phyloP scores from a whole-genome alignment of 257 asterid genomes.

The Schizonepeta tenuifolia region DNA sequence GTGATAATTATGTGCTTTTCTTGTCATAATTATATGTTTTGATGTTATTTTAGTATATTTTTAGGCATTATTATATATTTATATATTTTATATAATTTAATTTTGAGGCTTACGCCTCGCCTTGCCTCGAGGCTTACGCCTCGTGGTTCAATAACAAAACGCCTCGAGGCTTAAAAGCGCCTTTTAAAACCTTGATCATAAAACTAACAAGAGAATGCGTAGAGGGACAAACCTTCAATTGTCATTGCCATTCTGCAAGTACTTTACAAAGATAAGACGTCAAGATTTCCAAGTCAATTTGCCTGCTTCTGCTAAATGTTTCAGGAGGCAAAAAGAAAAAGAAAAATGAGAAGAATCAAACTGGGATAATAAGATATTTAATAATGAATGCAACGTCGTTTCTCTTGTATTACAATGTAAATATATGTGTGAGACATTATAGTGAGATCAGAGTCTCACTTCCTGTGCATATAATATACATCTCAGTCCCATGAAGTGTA shows the following conservation, averaged over 20 bases:
- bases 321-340: not conserved
- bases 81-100: no score
- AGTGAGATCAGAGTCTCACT: not conserved
- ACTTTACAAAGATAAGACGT: conserved; percentile 16
- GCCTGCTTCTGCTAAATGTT: conserved; percentile 25
- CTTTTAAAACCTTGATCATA: no score
- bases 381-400: not conserved
- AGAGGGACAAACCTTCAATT: conserved; percentile 62
- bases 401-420: not conserved
- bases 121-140: no score
- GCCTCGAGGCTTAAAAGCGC: no score
- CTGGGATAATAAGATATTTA: not conserved
- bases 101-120: no score
- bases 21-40: no score
- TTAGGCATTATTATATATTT: no score
- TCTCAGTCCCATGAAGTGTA: conserved; percentile 5
- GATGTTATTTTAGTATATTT: no score
- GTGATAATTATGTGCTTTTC: no score
- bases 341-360: not conserved
- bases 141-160: no score
- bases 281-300: conserved; percentile 17
- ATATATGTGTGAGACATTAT: not conserved
- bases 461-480: conserved; percentile 6
- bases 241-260: conserved; percentile 77
- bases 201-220: conserved; percentile 9